Conservation (phyloP, 2,329 filamentous ascomycete species). For the Talaromyces sp. region DNA sequence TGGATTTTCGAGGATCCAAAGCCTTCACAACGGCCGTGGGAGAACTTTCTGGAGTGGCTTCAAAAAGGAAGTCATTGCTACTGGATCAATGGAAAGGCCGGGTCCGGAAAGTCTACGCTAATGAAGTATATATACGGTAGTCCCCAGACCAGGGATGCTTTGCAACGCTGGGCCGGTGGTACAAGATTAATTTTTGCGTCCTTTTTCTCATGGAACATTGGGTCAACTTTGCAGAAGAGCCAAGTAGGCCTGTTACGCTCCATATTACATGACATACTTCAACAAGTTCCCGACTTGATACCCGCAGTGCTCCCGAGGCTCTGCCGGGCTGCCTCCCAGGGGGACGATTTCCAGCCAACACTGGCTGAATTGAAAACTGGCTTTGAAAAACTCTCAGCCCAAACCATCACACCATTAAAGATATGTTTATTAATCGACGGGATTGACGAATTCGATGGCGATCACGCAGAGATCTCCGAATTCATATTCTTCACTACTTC, state of each 20-base stretch:
- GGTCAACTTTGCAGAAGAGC: conserved; percentile 36
- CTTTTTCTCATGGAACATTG: conserved; percentile 42
- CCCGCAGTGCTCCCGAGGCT: neutral
- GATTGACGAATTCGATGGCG: conserved; percentile 17
- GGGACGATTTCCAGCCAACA: neutral
- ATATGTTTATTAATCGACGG: conserved; percentile 19
- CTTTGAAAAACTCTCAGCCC: conserved; percentile 6
- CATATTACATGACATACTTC: conserved; percentile 32
- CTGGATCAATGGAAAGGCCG: conserved; percentile 43
- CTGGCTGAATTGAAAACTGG: conserved; percentile 8
- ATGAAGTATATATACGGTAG: conserved; percentile 39
- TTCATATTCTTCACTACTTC: conserved; percentile 3
- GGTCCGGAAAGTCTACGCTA: conserved; percentile 46
- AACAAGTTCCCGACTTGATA: conserved; percentile 26
- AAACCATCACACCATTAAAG: conserved; percentile 2
- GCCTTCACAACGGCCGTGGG: conserved; percentile 11
- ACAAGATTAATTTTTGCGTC: conserved; percentile 25
- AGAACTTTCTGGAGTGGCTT: conserved; percentile 23
- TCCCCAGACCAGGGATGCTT: conserved; percentile 17
- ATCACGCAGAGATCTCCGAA: conserved; percentile 9
- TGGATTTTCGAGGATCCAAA: neutral
- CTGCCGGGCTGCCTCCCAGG: neutral
- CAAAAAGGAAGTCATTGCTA: conserved; percentile 18
- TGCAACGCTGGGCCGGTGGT: conserved; percentile 31
- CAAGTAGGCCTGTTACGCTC: conserved; percentile 36